These are phyloP conservation scores for Pseudophaeomoniella oleicola DNA, from an alignment of 2,329 filamentous ascomycete genomes.

Conservation along the genomic window DNA sequence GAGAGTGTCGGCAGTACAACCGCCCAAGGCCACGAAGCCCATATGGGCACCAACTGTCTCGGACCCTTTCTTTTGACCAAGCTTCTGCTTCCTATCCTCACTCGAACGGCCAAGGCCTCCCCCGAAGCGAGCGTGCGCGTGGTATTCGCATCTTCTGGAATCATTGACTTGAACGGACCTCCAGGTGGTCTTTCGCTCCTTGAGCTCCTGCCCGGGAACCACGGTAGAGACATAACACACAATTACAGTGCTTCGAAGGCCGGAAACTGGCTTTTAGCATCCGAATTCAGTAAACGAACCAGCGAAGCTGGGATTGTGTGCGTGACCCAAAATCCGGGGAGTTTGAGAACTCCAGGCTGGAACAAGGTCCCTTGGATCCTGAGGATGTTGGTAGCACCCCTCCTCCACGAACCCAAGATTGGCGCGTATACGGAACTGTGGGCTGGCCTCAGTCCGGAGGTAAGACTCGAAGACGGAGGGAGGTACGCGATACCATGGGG, in stretches of 20 bases:
- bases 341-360: neutral
- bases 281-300: conserved; percentile 15
- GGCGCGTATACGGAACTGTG: conserved; percentile 37
- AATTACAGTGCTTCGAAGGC: conserved; percentile 22
- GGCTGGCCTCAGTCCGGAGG: conserved; percentile 28
- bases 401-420: conserved; percentile 13
- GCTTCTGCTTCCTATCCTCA: conserved; percentile 11
- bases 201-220: conserved; percentile 7
- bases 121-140: conserved; percentile 15
- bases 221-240: conserved; percentile 8
- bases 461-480: conserved; percentile 22
- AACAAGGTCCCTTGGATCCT: neutral
- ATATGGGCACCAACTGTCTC: conserved; percentile 17
- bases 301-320: conserved; percentile 18
- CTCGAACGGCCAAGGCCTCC: conserved; percentile 7
- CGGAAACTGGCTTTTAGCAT: conserved; percentile 16
- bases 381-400: neutral
- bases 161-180: conserved; percentile 6
- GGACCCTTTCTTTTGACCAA: conserved; percentile 13
- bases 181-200: conserved; percentile 12
- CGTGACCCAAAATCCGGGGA: conserved; percentile 25
- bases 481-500: conserved; percentile 12
- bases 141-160: conserved; percentile 14
- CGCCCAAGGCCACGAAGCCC: conserved; percentile 15
- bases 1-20: neutral